A percentile compares a stretch with the other conserved stretches of the same genome.
Evolutionary conservation across 202 grass and related monocot species (phyloP).

Genomic region (Setaria italica): DNA sequence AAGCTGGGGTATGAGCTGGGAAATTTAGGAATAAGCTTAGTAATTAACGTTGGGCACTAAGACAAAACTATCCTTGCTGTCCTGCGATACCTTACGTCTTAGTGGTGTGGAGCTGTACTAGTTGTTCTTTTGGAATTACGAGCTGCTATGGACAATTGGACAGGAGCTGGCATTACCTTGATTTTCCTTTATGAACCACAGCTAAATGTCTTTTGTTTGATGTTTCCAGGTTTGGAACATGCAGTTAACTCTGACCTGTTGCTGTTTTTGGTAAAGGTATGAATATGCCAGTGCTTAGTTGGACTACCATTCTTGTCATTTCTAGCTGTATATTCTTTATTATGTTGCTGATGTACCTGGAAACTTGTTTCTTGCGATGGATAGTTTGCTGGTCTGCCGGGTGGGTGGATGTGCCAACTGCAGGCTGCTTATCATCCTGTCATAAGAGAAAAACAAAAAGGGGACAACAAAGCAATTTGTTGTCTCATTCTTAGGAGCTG

Average conservation of each 20-base stretch:
- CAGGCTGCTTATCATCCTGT: slow-evolving; percentile 3
- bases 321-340: slow-evolving; percentile 23
- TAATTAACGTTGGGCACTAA: slow-evolving; percentile 12
- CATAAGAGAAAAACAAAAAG: slow-evolving; percentile 51
- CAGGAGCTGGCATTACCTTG: slow-evolving; percentile 19
- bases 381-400: slow-evolving; percentile 29
- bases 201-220: slow-evolving; percentile 17
- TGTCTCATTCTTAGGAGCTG: slow-evolving; percentile 59
- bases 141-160: background rate
- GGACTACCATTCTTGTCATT: slow-evolving; percentile 16
- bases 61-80: background rate
- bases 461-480: slow-evolving; percentile 62
- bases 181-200: slow-evolving; percentile 10
- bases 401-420: slow-evolving; percentile 35
- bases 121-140: slow-evolving; percentile 8
- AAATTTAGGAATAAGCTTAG: slow-evolving; percentile 14
- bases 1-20: slow-evolving; percentile 1
- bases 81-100: slow-evolving; percentile 1
- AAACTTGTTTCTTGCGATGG: slow-evolving; percentile 32
- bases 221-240: slow-evolving; percentile 9
- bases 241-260: slow-evolving; percentile 30
- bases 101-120: slow-evolving; percentile 10
- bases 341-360: slow-evolving; percentile 31
- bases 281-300: slow-evolving; percentile 9
- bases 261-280: slow-evolving; percentile 32